These are phyloP conservation scores for Ustilago vetiveriae DNA, from an alignment of 1,284 basidiomycete species.

Conservation along the genomic window DNA sequence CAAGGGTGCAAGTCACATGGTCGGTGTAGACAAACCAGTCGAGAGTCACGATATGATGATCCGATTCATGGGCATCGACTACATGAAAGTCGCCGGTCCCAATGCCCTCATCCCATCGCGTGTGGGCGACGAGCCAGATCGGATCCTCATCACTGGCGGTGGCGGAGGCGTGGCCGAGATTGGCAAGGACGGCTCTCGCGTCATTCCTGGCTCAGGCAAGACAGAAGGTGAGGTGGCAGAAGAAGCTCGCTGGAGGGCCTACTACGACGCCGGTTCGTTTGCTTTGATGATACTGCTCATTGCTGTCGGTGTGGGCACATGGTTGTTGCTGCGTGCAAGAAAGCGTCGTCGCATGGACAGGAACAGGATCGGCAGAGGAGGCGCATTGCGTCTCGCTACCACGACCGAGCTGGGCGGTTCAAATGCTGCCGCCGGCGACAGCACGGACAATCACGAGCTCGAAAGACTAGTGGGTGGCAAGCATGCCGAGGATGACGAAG, in stretches of 20 bases:
- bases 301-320: slow-evolving; percentile 75
- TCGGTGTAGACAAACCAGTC: slow-evolving; percentile 87
- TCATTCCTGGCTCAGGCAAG: slow-evolving; percentile 69
- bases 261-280: slow-evolving; percentile 82
- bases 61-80: slow-evolving; percentile 73
- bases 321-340: slow-evolving; percentile 78
- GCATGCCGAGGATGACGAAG: slow-evolving; percentile 34
- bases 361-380: slow-evolving; percentile 26
- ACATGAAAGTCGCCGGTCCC: slow-evolving; percentile 78
- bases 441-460: slow-evolving; percentile 41
- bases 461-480: slow-evolving; percentile 41
- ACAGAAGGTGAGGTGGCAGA: slow-evolving; percentile 62
- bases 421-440: slow-evolving; percentile 63
- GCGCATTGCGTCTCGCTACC: slow-evolving; percentile 25
- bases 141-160: slow-evolving; percentile 52
- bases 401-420: slow-evolving; percentile 23
- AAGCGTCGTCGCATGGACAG: slow-evolving; percentile 59
- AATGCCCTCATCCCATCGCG: slow-evolving; percentile 78
- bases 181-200: slow-evolving; percentile 57
- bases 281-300: slow-evolving; percentile 82
- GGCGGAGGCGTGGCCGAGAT: slow-evolving; percentile 34
- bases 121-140: slow-evolving; percentile 76
- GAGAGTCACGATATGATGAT: slow-evolving; percentile 95
- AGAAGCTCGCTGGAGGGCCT: slow-evolving; percentile 59
- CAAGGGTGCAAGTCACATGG: slow-evolving; percentile 73